These are phyloP conservation scores for Boletus reticulatus DNA, from an alignment of 768 basidiomycete genomes.

Conservation along the genomic window DNA sequence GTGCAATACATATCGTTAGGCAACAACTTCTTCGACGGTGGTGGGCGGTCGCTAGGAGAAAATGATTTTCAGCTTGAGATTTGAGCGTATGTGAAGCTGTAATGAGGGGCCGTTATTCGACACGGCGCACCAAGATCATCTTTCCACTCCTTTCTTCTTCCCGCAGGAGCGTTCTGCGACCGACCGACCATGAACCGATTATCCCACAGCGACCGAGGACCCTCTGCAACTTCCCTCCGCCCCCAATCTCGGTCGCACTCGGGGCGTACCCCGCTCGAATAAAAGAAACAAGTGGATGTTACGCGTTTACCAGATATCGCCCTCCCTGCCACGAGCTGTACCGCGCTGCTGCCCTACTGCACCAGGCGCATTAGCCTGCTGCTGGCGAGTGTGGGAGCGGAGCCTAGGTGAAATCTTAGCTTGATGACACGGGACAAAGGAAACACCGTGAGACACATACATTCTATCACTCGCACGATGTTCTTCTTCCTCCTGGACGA, in stretches of 20 bases:
- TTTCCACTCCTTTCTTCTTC: conserved; percentile 16
- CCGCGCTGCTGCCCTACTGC: conserved; percentile 46
- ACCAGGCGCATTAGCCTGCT: conserved; percentile 55
- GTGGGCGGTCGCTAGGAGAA: conserved; percentile 14
- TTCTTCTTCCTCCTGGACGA: conserved; percentile 83
- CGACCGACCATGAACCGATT: conserved; percentile 35
- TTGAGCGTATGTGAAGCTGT: conserved; percentile 5
- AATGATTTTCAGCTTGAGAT: conserved; percentile 19
- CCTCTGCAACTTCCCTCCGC: conserved; percentile 33
- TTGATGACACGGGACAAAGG: conserved; percentile 6
- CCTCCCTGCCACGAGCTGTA: conserved; percentile 40
- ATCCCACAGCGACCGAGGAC: conserved; percentile 37
- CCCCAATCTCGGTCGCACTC: conserved; percentile 45
- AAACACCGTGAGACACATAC: conserved; percentile 47
- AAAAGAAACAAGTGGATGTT: conserved; percentile 28
- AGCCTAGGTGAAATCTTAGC: conserved; percentile 50
- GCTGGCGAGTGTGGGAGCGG: conserved; percentile 83
- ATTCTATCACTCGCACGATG: conserved; percentile 80
- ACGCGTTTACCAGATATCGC: conserved; percentile 44
- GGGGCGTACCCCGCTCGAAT: conserved; percentile 40
- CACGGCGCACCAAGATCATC: conserved; percentile 27
- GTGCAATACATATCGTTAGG: conserved; percentile 49
- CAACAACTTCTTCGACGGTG: conserved; percentile 34
- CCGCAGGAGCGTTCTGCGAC: conserved; percentile 25
- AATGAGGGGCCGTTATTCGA: conserved; percentile 5